Evolutionary conservation across 1,284 basidiomycete species (phyloP), one percentile per base, ranked within the genome.

Genomic region (Hemileia vastatrix): DNA sequence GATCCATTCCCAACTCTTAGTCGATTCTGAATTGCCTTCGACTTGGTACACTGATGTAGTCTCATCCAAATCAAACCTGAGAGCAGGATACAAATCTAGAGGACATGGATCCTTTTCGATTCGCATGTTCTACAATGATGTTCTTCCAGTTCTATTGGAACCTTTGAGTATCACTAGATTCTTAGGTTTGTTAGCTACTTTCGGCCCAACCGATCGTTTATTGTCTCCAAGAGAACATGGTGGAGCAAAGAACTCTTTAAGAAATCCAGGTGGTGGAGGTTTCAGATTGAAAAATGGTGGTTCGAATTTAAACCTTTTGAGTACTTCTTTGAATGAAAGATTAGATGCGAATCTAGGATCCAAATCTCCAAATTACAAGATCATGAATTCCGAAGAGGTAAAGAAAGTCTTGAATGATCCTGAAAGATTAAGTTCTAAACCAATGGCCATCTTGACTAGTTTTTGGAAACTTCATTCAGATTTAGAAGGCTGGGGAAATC

Each of bases 401-500:
- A n/a, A n/a, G n/a, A n/a, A n/a, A n/a, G n/a, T n/a, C n/a, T n/a
- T n/a, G n/a, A n/a, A n/a, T n/a, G n/a, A n/a, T n/a, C n/a, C n/a
- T n/a, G n/a, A n/a, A n/a, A n/a, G n/a, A n/a, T n/a, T n/a, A n/a
- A n/a, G n/a, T n/a, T n/a, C n/a, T n/a, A n/a, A n/a, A n/a, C n/a
- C n/a, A n/a, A n/a, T n/a, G n/a, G n/a, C n/a, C n/a, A n/a, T n/a
- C n/a, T n/a, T n/a, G n/a, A n/a, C n/a, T n/a, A n/a, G n/a, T n/a
- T 71, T 71, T 36, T 71, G 70, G 70, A 66, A 67, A 59, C 56
- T 71, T 1, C 68, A 68, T 32, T 55, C 62, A 8, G 70, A 71
- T 31, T 52, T 68, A 8, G 47, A 65, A 3, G 70, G 70, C 1
- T 71, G 68, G 68, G 70, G 58, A 13, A 52, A 66, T 44, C 58